phyloP scores from a whole-genome alignment of 208 protist genomes.

The Giardia muris region DNA sequence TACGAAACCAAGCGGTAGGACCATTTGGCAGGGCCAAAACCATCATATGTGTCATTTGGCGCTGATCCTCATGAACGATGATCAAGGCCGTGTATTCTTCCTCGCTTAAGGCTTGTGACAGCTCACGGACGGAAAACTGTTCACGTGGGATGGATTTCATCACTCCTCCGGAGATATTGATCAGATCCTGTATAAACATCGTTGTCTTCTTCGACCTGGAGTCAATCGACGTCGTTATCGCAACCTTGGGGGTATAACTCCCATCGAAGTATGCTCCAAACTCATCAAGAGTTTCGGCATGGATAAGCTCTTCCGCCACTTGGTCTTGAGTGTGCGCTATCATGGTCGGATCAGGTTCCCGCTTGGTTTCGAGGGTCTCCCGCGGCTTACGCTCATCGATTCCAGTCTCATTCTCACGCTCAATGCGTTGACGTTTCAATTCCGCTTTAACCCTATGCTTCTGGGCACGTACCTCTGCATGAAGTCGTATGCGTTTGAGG shows the following conservation, averaged over 20 bases:
- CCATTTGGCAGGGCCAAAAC: background rate
- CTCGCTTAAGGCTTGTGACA: background rate
- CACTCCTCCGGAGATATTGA: background rate
- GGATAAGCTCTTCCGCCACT: conserved; percentile 5
- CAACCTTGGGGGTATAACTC: background rate
- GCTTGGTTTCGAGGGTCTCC: background rate
- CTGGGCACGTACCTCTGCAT: background rate
- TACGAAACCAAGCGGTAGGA: conserved; percentile 3
- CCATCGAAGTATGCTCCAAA: background rate
- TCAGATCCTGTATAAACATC: background rate
- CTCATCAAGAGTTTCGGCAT: conserved; percentile 27
- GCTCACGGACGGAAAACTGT: background rate
- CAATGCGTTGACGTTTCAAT: background rate
- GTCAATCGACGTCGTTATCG: background rate
- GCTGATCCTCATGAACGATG: background rate
- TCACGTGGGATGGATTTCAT: background rate
- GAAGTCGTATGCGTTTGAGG: background rate
- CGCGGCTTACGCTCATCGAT: background rate
- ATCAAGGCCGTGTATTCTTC: background rate
- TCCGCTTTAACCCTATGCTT: background rate
- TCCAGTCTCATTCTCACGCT: background rate
- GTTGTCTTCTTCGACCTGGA: background rate
- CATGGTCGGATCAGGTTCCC: background rate
- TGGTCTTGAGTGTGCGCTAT: background rate
- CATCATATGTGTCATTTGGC: background rate